These are phyloP conservation scores for Rachicladosporium sp. DNA, from an alignment of 2,329 filamentous ascomycete species.

Conservation along the genomic window DNA sequence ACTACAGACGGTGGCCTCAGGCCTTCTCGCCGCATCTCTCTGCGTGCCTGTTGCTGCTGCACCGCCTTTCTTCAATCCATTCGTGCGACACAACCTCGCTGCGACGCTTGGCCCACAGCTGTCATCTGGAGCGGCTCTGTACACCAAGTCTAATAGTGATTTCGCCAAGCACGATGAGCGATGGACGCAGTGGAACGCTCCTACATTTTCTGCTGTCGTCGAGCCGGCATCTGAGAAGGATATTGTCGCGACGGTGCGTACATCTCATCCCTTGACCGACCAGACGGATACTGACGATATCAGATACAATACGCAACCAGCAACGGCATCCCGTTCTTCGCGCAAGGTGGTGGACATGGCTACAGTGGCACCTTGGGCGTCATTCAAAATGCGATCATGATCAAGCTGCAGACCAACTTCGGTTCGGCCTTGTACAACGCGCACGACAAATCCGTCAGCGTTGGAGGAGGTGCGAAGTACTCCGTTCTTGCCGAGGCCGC, in stretches of 20 bases:
- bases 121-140: not conserved
- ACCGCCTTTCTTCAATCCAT: not conserved
- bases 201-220: slow-evolving; percentile 1
- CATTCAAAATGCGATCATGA: slow-evolving; percentile 7
- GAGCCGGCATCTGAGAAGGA: not conserved
- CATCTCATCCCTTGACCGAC: not conserved
- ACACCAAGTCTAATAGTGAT: not conserved
- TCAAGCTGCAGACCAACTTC: slow-evolving; percentile 8
- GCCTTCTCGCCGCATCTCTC: not conserved
- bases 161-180: not conserved
- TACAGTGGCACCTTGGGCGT: slow-evolving; percentile 2
- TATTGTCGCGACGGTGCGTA: not conserved
- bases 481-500: not conserved
- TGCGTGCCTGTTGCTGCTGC: not conserved
- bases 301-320: slow-evolving; percentile 4
- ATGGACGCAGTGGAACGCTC: slow-evolving; percentile 1
- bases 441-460: not conserved
- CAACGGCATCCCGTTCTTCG: slow-evolving; percentile 3
- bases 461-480: slow-evolving; percentile 3
- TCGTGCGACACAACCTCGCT: not conserved
- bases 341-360: slow-evolving; percentile 6
- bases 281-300: not conserved
- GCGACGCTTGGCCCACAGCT: not conserved
- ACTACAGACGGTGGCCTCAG: not conserved
- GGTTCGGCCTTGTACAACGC: slow-evolving; percentile 3